Conservation (phyloP, 2,329 filamentous ascomycete species). For the Camptophora hylomeconis region DNA sequence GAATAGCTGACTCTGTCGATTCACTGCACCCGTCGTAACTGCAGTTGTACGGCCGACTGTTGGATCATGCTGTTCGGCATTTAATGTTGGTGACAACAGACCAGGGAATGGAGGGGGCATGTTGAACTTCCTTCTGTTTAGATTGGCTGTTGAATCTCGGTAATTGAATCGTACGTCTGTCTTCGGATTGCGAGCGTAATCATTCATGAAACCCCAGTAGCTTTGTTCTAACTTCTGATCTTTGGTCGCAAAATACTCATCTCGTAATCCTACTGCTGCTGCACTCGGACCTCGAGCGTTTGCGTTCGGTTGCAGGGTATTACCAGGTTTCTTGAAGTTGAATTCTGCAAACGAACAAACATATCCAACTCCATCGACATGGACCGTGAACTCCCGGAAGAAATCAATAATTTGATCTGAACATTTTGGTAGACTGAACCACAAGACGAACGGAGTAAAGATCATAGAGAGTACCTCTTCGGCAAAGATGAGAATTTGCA, state of each 20-base stretch:
- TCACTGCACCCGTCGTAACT: slow-evolving; percentile 42
- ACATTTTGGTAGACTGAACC: slow-evolving; percentile 73
- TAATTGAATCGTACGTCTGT: slow-evolving; percentile 51
- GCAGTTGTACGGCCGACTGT: slow-evolving; percentile 20
- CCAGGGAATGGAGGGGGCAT: slow-evolving; percentile 64
- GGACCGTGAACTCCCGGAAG: slow-evolving; percentile 93
- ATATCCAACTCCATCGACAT: slow-evolving; percentile 90
- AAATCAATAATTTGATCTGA: slow-evolving; percentile 94
- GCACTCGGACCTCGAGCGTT: slow-evolving; percentile 2
- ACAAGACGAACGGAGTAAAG: slow-evolving; percentile 77
- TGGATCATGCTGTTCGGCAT: slow-evolving; percentile 4
- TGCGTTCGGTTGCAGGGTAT: slow-evolving; percentile 23
- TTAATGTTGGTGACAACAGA: slow-evolving; percentile 49
- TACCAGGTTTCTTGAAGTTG: slow-evolving; percentile 76
- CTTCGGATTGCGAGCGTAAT: slow-evolving; percentile 67
- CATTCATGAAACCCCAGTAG: slow-evolving; percentile 87
- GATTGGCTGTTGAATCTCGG: slow-evolving; percentile 37
- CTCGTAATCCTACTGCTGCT: slow-evolving; percentile 24
- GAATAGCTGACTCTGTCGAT: slow-evolving; percentile 21
- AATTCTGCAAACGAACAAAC: slow-evolving; percentile 97
- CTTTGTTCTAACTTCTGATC: slow-evolving; percentile 98
- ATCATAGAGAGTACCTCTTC: slow-evolving; percentile 89
- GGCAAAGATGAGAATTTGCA: slow-evolving; percentile 80
- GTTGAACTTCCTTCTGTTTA: slow-evolving; percentile 49
- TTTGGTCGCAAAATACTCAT: slow-evolving; percentile 89